phyloP scores from a whole-genome alignment of 1,284 basidiomycete species.

The Laetiporus sulphureus region DNA sequence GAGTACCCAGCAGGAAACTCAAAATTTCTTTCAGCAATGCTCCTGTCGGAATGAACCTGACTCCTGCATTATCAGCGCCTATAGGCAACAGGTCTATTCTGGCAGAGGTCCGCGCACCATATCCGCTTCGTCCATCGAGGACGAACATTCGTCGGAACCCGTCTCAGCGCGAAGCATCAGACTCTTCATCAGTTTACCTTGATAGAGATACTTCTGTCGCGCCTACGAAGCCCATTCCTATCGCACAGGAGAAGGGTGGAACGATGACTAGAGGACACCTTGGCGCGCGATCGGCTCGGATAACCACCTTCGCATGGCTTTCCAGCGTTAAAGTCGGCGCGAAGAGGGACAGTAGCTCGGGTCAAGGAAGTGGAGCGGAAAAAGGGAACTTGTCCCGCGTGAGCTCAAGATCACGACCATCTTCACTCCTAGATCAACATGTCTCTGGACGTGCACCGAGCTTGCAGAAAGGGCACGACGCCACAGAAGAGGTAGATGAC shows the following conservation, averaged over 20 bases:
- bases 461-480: conserved; percentile 32
- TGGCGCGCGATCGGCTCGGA: conserved; percentile 42
- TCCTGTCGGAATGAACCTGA: conserved; percentile 20
- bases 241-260: conserved; percentile 26
- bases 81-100: conserved; percentile 60
- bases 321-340: conserved; percentile 59
- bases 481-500: conserved; percentile 34
- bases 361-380: conserved; percentile 42
- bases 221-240: conserved; percentile 11
- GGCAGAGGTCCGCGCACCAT: conserved; percentile 58
- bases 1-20: conserved; percentile 12
- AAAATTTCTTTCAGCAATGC: conserved; percentile 28
- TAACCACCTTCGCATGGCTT: conserved; percentile 67
- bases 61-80: conserved; percentile 54
- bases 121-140: conserved; percentile 26
- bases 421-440: conserved; percentile 15
- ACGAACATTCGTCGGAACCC: neutral
- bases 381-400: conserved; percentile 32
- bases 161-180: neutral
- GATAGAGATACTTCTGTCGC: conserved; percentile 4
- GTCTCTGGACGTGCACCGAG: conserved; percentile 10
- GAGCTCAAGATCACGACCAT: conserved; percentile 20
- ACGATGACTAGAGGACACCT: conserved; percentile 54
- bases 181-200: neutral
- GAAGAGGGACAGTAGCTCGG: conserved; percentile 43